These are phyloP conservation scores for Amphicarpaea edgeworthii DNA, from an alignment of 306 rosid genomes.

Conservation along the genomic window DNA sequence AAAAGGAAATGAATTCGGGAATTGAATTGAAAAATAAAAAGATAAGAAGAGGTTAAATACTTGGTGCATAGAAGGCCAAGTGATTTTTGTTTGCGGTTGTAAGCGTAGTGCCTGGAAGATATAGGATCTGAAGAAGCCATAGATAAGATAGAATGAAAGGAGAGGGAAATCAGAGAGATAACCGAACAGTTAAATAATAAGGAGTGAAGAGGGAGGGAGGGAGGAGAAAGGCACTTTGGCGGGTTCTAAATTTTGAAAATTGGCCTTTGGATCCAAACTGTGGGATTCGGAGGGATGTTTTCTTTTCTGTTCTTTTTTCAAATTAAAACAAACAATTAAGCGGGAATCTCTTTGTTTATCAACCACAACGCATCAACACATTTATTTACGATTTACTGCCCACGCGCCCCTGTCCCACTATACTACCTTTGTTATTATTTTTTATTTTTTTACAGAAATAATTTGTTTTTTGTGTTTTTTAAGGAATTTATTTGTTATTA, in stretches of 20 bases:
- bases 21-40: not conserved
- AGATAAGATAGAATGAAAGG: conserved; percentile 4
- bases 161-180: not conserved
- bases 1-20: not conserved
- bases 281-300: conserved; percentile 29
- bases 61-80: conserved; percentile 94
- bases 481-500: no score
- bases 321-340: not conserved
- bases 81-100: conserved; percentile 72
- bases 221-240: conserved; percentile 40
- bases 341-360: not conserved
- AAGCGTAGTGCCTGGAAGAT: conserved; percentile 54
- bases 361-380: no score
- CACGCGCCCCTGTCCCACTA: no score
- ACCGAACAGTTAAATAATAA: conserved; percentile 48
- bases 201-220: not conserved
- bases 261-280: conserved; percentile 6
- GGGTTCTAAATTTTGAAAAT: conserved; percentile 58
- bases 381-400: no score
- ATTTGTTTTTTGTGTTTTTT: no score
- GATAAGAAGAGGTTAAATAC: conserved; percentile 44
- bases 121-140: conserved; percentile 55
- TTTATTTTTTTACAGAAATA: no score
- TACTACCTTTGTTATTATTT: no score
- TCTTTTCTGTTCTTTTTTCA: not conserved